A percentile compares a stretch with the other conserved stretches of the same genome.
Evolutionary conservation across 805 yeast genomes (phyloP).

Genomic region (Helenozyma baotianmanensis): DNA sequence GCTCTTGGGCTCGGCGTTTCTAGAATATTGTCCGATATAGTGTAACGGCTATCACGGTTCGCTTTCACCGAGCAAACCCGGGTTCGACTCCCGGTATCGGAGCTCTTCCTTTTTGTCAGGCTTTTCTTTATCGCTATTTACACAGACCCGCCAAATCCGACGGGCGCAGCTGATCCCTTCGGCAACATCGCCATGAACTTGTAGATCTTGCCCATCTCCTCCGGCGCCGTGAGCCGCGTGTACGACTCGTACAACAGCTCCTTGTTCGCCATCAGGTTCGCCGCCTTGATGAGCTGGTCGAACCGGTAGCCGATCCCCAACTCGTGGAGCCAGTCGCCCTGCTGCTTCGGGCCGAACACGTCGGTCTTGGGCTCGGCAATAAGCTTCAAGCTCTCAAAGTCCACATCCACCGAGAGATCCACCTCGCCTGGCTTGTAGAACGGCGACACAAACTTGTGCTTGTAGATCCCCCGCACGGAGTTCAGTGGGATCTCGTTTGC

Average conservation of each 20-base stretch:
- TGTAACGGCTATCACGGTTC: constrained; percentile 81
- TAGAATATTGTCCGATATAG: constrained; percentile 62
- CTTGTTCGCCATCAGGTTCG: constrained; percentile 39
- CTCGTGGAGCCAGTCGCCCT: constrained; percentile 73
- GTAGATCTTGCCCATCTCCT: constrained; percentile 73
- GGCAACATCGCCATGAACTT: constrained; percentile 67
- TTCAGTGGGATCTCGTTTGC: constrained; percentile 59
- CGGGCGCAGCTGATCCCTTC: constrained; percentile 36
- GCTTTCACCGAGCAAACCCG: constrained; percentile 82
- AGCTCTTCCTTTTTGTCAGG: no score
- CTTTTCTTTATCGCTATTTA: constrained; percentile 4
- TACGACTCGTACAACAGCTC: constrained; percentile 55
- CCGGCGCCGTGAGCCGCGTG: constrained; percentile 57
- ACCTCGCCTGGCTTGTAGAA: constrained; percentile 73
- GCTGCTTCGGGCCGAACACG: constrained; percentile 60
- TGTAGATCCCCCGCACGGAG: constrained; percentile 66
- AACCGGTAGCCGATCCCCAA: constrained; percentile 73
- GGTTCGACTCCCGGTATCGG: constrained; percentile 88
- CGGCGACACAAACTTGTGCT: constrained; percentile 72
- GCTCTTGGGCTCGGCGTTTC: no score
- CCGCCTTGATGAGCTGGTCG: constrained; percentile 47
- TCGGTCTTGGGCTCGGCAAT: constrained; percentile 15
- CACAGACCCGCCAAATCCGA: constrained; percentile 45
- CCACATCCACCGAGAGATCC: constrained; percentile 81
- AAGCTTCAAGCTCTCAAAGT: constrained; percentile 53